phyloP scores from a whole-genome alignment of 257 asterid genomes.

The Gentiana dahurica region DNA sequence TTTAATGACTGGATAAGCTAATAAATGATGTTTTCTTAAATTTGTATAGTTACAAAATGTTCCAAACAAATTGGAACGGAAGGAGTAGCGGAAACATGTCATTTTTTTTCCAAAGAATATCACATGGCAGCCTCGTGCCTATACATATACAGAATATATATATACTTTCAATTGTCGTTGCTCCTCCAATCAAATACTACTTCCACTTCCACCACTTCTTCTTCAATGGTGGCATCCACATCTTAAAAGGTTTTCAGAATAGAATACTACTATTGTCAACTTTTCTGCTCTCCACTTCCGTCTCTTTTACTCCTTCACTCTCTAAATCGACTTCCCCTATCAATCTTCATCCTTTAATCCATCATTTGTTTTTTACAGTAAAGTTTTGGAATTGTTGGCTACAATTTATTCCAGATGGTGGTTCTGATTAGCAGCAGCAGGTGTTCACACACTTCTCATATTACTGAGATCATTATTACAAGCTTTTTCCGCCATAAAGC shows the following conservation, averaged over 20 bases:
- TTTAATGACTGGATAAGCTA: too few species aligned
- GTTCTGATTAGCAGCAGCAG: constrained; percentile 36
- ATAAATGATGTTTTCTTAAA: too few species aligned
- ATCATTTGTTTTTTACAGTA: background rate
- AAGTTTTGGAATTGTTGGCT: constrained; percentile 6
- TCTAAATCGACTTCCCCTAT: background rate
- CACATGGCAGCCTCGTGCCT: too few species aligned
- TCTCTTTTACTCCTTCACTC: background rate
- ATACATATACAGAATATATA: too few species aligned
- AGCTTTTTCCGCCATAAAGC: constrained; percentile 78
- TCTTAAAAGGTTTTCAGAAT: background rate
- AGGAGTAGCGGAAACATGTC: too few species aligned
- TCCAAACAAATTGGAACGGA: too few species aligned
- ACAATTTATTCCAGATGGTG: constrained; percentile 19
- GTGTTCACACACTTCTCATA: constrained; percentile 59
- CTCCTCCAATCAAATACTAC: too few species aligned
- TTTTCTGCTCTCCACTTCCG: background rate
- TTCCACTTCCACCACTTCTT: background rate
- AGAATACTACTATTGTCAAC: background rate
- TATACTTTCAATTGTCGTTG: too few species aligned
- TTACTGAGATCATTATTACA: constrained; percentile 62
- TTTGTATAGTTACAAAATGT: too few species aligned
- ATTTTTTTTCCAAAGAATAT: too few species aligned
- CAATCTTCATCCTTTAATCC: background rate
- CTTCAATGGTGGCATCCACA: background rate